Evolutionary conservation across 2,329 filamentous ascomycete species (phyloP).

Genomic region (Ceratocystis colombiana): DNA sequence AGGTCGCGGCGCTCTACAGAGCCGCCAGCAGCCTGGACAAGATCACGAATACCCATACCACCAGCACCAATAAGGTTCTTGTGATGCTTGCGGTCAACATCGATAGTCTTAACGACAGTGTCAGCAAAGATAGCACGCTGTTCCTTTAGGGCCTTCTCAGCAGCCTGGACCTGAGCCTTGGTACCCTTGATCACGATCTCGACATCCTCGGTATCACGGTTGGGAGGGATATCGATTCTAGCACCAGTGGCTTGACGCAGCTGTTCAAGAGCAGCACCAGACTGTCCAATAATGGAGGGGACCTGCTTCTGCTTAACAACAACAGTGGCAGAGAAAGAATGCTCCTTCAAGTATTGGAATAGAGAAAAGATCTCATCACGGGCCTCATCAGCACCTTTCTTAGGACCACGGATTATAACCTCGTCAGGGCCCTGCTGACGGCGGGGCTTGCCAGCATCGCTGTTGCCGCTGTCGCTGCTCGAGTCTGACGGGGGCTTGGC

Average conservation of each 20-base stretch:
- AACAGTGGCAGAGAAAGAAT: conserved; percentile 68
- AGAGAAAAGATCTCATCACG: conserved; percentile 84
- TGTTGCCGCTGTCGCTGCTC: conserved; percentile 59
- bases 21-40: conserved; percentile 79
- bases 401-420: conserved; percentile 81
- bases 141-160: conserved; percentile 81
- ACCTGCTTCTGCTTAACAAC: conserved; percentile 85
- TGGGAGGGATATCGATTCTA: conserved; percentile 82
- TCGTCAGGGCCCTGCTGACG: conserved; percentile 74
- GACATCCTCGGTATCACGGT: conserved; percentile 62
- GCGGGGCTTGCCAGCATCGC: conserved; percentile 54
- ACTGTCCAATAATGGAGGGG: conserved; percentile 84
- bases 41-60: conserved; percentile 75
- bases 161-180: conserved; percentile 79
- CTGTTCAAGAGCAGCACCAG: conserved; percentile 82
- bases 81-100: conserved; percentile 93
- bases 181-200: conserved; percentile 90
- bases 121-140: conserved; percentile 81
- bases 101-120: conserved; percentile 71
- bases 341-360: conserved; percentile 81
- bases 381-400: conserved; percentile 83
- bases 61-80: conserved; percentile 77
- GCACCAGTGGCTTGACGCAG: conserved; percentile 75
- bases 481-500: conserved; percentile 42
- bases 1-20: conserved; percentile 75